phyloP scores from a whole-genome alignment of 805 yeast genomes.

The Candida vaughaniae region DNA sequence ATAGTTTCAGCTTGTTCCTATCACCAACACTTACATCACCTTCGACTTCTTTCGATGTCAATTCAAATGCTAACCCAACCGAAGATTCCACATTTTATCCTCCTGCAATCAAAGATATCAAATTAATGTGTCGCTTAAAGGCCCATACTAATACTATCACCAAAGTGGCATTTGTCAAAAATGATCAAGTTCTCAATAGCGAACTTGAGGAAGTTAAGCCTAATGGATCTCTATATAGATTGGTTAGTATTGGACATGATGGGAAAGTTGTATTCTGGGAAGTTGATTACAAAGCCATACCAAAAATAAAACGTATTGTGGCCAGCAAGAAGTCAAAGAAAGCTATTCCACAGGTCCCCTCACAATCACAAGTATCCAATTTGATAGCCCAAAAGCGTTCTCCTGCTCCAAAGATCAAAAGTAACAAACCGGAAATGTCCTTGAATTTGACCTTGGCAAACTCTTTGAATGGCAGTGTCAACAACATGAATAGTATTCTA shows the following conservation, averaged over 20 bases:
- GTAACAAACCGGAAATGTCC: neutral
- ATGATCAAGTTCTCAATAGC: slow-evolving; percentile 10
- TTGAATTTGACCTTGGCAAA: slow-evolving; percentile 2
- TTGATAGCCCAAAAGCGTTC: slow-evolving; percentile 4
- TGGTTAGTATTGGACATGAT: slow-evolving; percentile 39
- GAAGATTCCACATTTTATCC: slow-evolving; percentile 21
- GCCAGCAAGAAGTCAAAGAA: slow-evolving; percentile 1
- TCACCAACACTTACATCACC: slow-evolving; percentile 24
- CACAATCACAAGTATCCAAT: neutral
- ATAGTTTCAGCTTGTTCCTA: slow-evolving; percentile 14
- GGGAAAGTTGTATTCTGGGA: slow-evolving; percentile 45
- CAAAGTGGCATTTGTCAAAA: slow-evolving; percentile 25
- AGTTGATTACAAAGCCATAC: slow-evolving; percentile 41
- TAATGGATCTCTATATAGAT: slow-evolving; percentile 24
- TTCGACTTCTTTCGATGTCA: slow-evolving; percentile 21
- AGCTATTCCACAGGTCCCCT: neutral
- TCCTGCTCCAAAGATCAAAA: neutral
- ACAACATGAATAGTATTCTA: slow-evolving; percentile 25
- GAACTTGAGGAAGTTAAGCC: slow-evolving; percentile 9
- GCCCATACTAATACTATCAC: slow-evolving; percentile 40
- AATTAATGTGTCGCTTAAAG: slow-evolving; percentile 35
- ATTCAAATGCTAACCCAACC: slow-evolving; percentile 13
- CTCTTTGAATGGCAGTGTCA: slow-evolving; percentile 12
- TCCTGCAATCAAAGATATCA: slow-evolving; percentile 37
- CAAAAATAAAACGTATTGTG: slow-evolving; percentile 25